Conservation (phyloP, 768 basidiomycete species). For the Suillus tomentosus region DNA sequence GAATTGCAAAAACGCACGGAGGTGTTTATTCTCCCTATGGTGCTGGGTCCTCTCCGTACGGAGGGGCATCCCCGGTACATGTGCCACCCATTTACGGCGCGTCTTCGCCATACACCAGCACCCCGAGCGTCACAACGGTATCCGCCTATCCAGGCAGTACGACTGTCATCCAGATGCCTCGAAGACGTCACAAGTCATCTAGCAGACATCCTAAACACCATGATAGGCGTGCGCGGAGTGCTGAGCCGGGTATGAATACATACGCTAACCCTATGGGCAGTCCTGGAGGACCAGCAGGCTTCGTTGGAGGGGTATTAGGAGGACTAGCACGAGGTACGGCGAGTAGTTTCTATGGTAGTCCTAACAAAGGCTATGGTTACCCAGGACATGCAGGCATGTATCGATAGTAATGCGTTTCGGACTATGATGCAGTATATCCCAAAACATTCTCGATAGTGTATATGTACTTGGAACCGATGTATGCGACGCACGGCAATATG, state of each 20-base stretch:
- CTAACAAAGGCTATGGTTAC: constrained; percentile 6
- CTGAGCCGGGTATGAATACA: constrained; percentile 7
- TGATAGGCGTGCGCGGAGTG: constrained; percentile 10
- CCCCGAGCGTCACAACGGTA: constrained; percentile 1
- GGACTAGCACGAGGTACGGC: constrained; percentile 8
- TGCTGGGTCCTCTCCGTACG: not conserved
- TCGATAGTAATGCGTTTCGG: constrained; percentile 4
- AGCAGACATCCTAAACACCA: constrained; percentile 1
- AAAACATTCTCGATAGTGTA: not conserved
- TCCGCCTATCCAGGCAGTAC: constrained; percentile 10
- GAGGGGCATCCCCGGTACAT: not conserved
- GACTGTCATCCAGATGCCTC: constrained; percentile 14
- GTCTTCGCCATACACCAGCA: not conserved
- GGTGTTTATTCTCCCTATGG: not conserved
- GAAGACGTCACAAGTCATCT: constrained; percentile 7
- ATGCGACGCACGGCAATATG: not conserved
- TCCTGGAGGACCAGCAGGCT: constrained; percentile 7
- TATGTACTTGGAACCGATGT: not conserved
- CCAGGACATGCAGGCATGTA: constrained; percentile 5
- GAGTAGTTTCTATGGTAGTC: not conserved
- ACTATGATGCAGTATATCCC: not conserved
- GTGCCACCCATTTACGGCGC: not conserved
- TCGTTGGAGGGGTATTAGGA: constrained; percentile 11
- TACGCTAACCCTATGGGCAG: not conserved
- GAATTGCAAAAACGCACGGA: not conserved